phyloP scores from a whole-genome alignment of 768 basidiomycete genomes.

The Lactarius quietus region DNA sequence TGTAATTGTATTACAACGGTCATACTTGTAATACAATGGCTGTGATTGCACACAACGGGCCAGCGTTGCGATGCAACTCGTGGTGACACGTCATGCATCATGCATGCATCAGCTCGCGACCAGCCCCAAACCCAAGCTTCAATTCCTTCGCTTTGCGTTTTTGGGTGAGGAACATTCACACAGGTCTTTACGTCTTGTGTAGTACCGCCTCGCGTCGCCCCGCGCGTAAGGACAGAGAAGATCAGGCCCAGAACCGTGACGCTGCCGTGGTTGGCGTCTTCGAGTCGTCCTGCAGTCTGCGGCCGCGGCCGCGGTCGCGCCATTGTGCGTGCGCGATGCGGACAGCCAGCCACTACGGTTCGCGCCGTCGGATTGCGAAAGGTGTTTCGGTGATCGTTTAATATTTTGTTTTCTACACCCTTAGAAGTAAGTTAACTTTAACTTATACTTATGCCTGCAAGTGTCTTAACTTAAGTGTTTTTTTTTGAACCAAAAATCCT shows the following conservation, averaged over 20 bases:
- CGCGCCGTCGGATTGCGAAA: neutral
- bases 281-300: neutral
- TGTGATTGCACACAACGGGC: neutral
- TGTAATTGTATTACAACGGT: no score
- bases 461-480: neutral
- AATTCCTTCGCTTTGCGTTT: neutral
- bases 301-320: neutral
- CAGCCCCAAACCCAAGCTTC: neutral
- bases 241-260: neutral
- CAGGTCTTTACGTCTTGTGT: neutral
- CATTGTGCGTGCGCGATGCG: neutral
- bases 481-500: no score
- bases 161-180: neutral
- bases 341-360: neutral
- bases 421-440: no score
- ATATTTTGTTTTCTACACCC: no score
- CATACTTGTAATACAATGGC: no score
- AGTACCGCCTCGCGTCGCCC: neutral
- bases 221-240: neutral
- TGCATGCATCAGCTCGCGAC: neutral
- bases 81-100: neutral
- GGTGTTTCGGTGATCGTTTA: no score
- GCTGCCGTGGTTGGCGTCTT: neutral
- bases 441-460: no score
- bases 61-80: neutral